A percentile compares a stretch with the other conserved stretches of the same genome.
These are phyloP conservation scores for Psidium friedrichsthalianum DNA, from an alignment of 345 rosid genomes.

Conservation along the genomic window DNA sequence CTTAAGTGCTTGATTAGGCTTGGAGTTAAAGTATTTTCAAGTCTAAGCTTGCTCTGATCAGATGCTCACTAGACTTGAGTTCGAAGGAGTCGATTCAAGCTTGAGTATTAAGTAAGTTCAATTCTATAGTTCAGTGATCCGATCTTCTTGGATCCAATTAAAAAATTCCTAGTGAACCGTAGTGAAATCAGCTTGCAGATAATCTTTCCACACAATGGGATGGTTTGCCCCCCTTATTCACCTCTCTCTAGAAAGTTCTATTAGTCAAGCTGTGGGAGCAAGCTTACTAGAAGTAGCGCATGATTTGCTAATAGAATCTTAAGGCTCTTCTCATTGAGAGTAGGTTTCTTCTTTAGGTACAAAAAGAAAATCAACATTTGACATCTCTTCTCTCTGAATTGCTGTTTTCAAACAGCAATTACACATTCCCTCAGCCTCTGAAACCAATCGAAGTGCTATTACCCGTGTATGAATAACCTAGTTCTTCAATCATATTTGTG, in stretches of 20 bases:
- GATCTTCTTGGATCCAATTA: neutral
- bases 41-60: neutral
- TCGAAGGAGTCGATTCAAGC: neutral
- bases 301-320: neutral
- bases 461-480: neutral
- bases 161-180: neutral
- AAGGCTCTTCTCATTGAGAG: neutral
- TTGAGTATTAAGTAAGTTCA: neutral
- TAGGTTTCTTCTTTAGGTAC: neutral
- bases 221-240: neutral
- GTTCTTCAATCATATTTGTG: neutral
- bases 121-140: neutral
- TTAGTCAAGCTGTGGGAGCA: neutral
- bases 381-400: no score
- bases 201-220: neutral
- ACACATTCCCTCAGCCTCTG: neutral
- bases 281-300: neutral
- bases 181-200: neutral
- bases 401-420: neutral
- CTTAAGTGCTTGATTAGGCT: neutral
- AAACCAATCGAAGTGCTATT: neutral
- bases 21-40: neutral
- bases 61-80: neutral
- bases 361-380: neutral
- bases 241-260: neutral